Base-by-base conservation (phyloP, 1,284 basidiomycete species). In the Stygiomarasmius scandens region DNA sequence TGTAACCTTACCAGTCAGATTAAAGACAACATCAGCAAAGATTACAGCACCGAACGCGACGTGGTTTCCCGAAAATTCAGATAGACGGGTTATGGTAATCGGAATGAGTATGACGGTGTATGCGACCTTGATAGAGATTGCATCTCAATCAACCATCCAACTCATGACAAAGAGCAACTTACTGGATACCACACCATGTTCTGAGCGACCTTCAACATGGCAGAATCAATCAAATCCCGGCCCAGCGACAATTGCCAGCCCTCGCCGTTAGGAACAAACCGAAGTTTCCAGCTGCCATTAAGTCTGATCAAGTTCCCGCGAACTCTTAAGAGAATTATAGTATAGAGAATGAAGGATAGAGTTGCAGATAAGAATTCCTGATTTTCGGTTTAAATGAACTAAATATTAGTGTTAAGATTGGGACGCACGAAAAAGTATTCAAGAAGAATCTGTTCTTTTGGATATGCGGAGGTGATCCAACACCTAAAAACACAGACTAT, bases 401-500 rank as follows among this genome's bases (percentile, higher is more conserved):
- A 9, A 43, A 19, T 24, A 38, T 20, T 8, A n/a, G 19, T 20
- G 32, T 19, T 14, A 2, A 2, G 8, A 12, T 32, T 32, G 27
- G 2, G 3, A 54, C 77, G 55, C 49, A 81, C 80, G 25, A 80
- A 71, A 66, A 81, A 76, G 61, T 81, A 82, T 61, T 82, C 80
- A 27, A 81, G 60, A 50, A 71, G 74, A 16, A 70, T 69, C 55
- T 76, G 78, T 47, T 74, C 76, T 14, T 54, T 29, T 4, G 74
- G 72, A 63, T 83, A 83, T 6, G 64, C 62, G 9, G 67, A 56
- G 5, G 79, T 78, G 25, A 83, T 80, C 78, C 79, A 81, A 58
- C 79, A 81, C 76, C 79, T 74, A n/a, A 24, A 12, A 14, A 10
- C 23, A 19, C 29, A 22, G 20, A 20, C 16, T 16, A 3, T 38